phyloP scores from a whole-genome alignment of 768 basidiomycete species.

The Lactarius hatsudake region DNA sequence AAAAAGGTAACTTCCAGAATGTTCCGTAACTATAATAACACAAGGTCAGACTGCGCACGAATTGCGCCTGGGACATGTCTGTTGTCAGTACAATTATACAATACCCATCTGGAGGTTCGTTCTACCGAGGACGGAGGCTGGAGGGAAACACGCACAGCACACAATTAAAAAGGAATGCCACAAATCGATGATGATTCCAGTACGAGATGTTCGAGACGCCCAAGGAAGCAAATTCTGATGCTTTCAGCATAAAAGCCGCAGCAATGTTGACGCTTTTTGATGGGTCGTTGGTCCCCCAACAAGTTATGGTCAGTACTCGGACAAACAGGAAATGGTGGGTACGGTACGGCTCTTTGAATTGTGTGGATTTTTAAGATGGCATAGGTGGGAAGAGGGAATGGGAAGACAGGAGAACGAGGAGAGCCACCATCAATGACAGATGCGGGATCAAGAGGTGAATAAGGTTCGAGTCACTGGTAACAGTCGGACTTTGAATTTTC shows the following conservation, averaged over 20 bases:
- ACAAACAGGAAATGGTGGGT: not conserved
- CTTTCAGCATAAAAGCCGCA: not conserved
- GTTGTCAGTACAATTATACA: not conserved
- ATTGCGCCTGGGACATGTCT: not conserved
- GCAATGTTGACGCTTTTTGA: not conserved
- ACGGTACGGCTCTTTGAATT: not conserved
- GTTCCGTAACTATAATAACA: slow-evolving; percentile 11
- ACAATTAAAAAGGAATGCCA: not conserved
- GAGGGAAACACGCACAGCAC: not conserved
- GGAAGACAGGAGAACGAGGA: not conserved
- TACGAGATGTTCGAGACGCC: not conserved
- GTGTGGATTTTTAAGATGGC: not conserved
- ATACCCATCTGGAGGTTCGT: not conserved
- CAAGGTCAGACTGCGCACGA: not conserved
- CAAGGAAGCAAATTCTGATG: not conserved
- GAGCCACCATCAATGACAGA: slow-evolving; percentile 17
- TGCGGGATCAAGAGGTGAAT: slow-evolving; percentile 27
- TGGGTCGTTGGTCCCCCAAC: no score
- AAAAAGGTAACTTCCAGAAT: slow-evolving; percentile 16
- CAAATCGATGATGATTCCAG: not conserved
- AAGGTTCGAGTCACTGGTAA: slow-evolving; percentile 23
- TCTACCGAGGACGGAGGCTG: not conserved
- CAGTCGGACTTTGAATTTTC: slow-evolving; percentile 22
- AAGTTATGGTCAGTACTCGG: no score
- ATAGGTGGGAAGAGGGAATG: not conserved